phyloP scores from a whole-genome alignment of 83 land plant genomes.

The Thuja plicata region DNA sequence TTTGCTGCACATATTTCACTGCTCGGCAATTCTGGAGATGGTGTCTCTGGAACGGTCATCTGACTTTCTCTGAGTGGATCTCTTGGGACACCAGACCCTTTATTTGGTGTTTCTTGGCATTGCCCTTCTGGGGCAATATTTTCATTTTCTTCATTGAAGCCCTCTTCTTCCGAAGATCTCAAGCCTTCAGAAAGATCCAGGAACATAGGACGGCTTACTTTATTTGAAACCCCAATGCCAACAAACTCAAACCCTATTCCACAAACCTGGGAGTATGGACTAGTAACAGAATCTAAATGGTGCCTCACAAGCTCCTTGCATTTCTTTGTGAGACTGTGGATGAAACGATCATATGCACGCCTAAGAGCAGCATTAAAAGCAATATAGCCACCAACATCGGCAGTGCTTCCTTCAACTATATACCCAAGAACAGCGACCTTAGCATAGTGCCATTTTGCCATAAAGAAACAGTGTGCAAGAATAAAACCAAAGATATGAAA shows the following conservation, averaged over 20 bases:
- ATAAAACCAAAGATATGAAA: not conserved
- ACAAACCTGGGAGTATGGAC: slow-evolving; percentile 70
- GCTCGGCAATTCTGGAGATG: slow-evolving; percentile 81
- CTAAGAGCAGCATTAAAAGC: slow-evolving; percentile 87
- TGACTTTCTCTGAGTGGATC: slow-evolving; percentile 71
- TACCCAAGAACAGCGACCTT: not conserved
- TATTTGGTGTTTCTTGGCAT: slow-evolving; percentile 52
- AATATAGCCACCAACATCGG: slow-evolving; percentile 73
- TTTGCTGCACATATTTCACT: slow-evolving; percentile 32
- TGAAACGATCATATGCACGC: slow-evolving; percentile 63
- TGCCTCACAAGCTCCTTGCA: slow-evolving; percentile 89
- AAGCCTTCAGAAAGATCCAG: slow-evolving; percentile 50
- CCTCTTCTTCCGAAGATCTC: slow-evolving; percentile 19
- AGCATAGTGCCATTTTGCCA: not conserved
- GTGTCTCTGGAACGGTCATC: slow-evolving; percentile 92
- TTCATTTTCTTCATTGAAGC: slow-evolving; percentile 39
- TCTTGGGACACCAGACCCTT: slow-evolving; percentile 30
- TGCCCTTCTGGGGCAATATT: slow-evolving; percentile 52
- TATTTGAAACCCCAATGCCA: slow-evolving; percentile 16
- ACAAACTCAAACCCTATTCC: slow-evolving; percentile 33
- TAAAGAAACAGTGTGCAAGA: not conserved
- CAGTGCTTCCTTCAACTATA: slow-evolving; percentile 38
- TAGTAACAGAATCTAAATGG: slow-evolving; percentile 83
- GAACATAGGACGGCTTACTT: slow-evolving; percentile 29
- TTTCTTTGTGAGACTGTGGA: slow-evolving; percentile 63